phyloP scores from a whole-genome alignment of 768 basidiomycete species.

The Serendipita sp. region DNA sequence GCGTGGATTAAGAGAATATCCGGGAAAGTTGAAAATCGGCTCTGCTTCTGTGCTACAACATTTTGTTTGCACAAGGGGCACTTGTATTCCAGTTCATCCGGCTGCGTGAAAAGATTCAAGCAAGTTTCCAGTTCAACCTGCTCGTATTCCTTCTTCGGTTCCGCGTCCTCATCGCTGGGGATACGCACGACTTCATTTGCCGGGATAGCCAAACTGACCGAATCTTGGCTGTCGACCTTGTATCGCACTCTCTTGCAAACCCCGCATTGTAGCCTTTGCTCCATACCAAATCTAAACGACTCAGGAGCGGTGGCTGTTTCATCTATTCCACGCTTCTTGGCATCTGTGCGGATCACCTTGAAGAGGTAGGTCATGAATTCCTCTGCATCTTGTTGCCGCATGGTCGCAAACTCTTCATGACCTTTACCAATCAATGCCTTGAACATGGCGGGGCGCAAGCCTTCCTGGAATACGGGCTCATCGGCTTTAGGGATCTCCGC shows the following conservation, averaged over 20 bases:
- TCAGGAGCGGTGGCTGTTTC: constrained; percentile 47
- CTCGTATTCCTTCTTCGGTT: constrained; percentile 48
- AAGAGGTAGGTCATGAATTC: constrained; percentile 83
- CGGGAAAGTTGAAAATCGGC: constrained; percentile 74
- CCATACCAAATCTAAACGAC: constrained; percentile 64
- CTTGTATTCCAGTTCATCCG: constrained; percentile 60
- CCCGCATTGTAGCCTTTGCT: constrained; percentile 74
- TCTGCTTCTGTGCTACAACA: constrained; percentile 55
- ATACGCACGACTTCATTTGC: constrained; percentile 32
- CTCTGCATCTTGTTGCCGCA: constrained; percentile 94
- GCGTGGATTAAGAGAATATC: constrained; percentile 78
- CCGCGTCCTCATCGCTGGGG: constrained; percentile 29
- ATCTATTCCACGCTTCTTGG: constrained; percentile 31
- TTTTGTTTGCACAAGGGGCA: constrained; percentile 60
- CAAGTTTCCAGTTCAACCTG: constrained; percentile 47
- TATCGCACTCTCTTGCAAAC: constrained; percentile 73
- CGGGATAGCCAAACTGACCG: constrained; percentile 67
- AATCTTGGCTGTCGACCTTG: constrained; percentile 56
- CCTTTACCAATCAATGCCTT: constrained; percentile 84
- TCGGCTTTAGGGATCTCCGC: constrained; percentile 7
- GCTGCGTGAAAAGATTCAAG: constrained; percentile 39
- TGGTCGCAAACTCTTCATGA: constrained; percentile 87
- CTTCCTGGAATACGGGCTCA: constrained; percentile 58
- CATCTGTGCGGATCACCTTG: constrained; percentile 51
- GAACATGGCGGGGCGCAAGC: constrained; percentile 67